Percentiles rank a stretch among this genome's conserved stretches.
These are phyloP conservation scores for Thyridium curvatum DNA, from an alignment of 2,329 filamentous ascomycete species.

Conservation along the genomic window DNA sequence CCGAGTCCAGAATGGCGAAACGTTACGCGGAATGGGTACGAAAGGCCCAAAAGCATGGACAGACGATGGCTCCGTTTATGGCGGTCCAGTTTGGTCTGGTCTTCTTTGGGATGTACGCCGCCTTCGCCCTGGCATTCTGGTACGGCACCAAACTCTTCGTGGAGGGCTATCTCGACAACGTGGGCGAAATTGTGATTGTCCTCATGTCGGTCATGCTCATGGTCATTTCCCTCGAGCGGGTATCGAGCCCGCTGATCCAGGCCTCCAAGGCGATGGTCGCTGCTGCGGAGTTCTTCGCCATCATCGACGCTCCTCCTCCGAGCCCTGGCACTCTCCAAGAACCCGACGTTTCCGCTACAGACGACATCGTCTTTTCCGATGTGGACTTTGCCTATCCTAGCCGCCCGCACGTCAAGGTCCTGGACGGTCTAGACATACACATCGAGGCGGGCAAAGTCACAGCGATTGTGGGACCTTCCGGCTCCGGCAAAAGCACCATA, in stretches of 20 bases:
- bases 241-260: constrained; percentile 53
- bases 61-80: constrained; percentile 42
- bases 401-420: constrained; percentile 55
- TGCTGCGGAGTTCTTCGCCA: constrained; percentile 50
- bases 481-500: constrained; percentile 69
- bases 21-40: constrained; percentile 50
- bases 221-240: constrained; percentile 48
- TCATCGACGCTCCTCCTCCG: constrained; percentile 41
- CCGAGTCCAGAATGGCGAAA: constrained; percentile 45
- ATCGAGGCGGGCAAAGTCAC: constrained; percentile 62
- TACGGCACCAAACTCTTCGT: constrained; percentile 48
- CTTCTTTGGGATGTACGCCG: constrained; percentile 46
- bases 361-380: constrained; percentile 55
- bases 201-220: constrained; percentile 54
- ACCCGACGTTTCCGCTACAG: constrained; percentile 40
- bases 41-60: constrained; percentile 43
- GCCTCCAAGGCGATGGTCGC: constrained; percentile 51
- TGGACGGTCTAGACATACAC: constrained; percentile 51
- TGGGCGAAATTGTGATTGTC: constrained; percentile 50
- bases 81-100: constrained; percentile 47
- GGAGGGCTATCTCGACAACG: constrained; percentile 37
- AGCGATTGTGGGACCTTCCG: constrained; percentile 68
- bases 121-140: constrained; percentile 57
- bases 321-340: constrained; percentile 31
- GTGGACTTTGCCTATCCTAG: constrained; percentile 70